These are phyloP conservation scores for Triticum urartu DNA, from an alignment of 176 grass and related monocot species.

Conservation along the genomic window DNA sequence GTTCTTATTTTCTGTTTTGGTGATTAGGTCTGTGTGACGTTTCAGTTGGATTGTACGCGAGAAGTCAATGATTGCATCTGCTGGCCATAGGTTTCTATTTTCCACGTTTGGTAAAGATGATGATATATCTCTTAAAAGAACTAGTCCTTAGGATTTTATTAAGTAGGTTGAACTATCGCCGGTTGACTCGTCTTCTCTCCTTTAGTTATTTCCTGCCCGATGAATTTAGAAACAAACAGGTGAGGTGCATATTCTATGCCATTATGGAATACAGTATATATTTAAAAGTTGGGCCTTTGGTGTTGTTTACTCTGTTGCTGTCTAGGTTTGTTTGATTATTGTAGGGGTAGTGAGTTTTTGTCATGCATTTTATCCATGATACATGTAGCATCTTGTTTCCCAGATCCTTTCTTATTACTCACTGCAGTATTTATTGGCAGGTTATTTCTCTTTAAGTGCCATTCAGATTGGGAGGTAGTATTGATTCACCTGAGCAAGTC, in stretches of 20 bases:
- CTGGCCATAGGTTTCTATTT: not conserved
- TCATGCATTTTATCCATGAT: constrained; percentile 9
- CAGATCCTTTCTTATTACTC: constrained; percentile 27
- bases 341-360: not conserved
- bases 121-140: constrained; percentile 2
- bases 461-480: not conserved
- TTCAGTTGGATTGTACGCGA: constrained; percentile 14
- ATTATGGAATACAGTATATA: constrained; percentile 1
- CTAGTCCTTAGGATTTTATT: constrained; percentile 30
- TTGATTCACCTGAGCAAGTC: not conserved
- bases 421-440: constrained; percentile 19
- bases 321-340: not conserved
- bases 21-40: constrained; percentile 1
- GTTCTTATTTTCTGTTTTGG: not conserved
- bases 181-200: constrained; percentile 34
- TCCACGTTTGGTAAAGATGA: constrained; percentile 29
- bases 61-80: constrained; percentile 28
- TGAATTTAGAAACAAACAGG: not conserved
- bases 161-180: constrained; percentile 21
- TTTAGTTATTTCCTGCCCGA: not conserved
- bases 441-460: constrained; percentile 6
- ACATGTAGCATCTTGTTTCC: not conserved
- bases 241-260: no score
- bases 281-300: not conserved
- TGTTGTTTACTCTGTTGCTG: not conserved